Conservation (phyloP, 805 yeast genomes). For the Suhomyces canberraensis region DNA sequence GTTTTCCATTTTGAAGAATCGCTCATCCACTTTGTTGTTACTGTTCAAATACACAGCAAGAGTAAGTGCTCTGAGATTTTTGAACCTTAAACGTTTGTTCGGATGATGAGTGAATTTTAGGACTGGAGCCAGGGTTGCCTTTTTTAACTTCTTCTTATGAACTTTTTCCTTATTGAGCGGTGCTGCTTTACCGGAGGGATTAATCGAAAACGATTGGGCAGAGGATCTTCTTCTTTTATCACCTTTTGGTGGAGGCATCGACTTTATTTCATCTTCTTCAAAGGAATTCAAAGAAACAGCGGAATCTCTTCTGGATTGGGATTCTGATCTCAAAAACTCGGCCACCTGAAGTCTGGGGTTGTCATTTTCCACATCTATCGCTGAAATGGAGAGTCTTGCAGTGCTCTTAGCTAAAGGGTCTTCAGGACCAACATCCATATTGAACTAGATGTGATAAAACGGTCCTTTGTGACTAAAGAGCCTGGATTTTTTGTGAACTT, state of each 20-base stretch:
- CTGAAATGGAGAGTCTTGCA: constrained; percentile 27
- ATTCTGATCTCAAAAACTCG: constrained; percentile 10
- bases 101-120: constrained; percentile 9
- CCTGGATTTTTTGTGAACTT: too few relatives aligned
- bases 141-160: constrained; percentile 31
- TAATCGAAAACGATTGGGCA: constrained; percentile 20
- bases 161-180: constrained; percentile 14
- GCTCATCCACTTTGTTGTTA: constrained; percentile 18
- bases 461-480: background rate
- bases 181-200: background rate
- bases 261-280: constrained; percentile 12
- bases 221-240: constrained; percentile 40
- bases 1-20: constrained; percentile 50
- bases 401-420: constrained; percentile 23
- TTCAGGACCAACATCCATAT: constrained; percentile 4
- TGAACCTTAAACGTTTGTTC: constrained; percentile 13
- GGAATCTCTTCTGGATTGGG: constrained; percentile 18
- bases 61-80: constrained; percentile 16
- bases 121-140: constrained; percentile 24
- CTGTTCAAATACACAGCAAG: constrained; percentile 11
- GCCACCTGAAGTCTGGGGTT: constrained; percentile 16
- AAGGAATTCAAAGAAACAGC: constrained; percentile 23
- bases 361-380: constrained; percentile 16
- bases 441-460: background rate
- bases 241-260: constrained; percentile 1